Conservation (phyloP, 2,329 filamentous ascomycete species). For the Stachybotrys chartarum region DNA sequence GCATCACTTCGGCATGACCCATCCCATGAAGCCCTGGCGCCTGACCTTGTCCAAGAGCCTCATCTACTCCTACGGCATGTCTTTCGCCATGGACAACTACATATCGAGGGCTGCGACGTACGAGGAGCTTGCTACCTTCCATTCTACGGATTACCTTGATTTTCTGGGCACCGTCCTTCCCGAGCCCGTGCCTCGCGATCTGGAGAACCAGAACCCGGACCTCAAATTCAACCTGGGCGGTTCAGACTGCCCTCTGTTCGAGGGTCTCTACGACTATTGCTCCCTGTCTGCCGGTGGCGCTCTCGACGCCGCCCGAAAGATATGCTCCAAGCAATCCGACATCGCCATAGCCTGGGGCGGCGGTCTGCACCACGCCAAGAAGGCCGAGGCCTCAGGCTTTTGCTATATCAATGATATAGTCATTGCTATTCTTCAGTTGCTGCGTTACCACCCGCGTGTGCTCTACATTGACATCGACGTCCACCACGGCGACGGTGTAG, state of each 20-base stretch:
- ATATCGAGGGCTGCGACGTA: conserved; percentile 75
- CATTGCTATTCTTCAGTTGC: conserved; percentile 79
- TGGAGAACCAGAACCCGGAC: conserved; percentile 56
- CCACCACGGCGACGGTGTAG: conserved; percentile 84
- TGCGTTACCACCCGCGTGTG: conserved; percentile 75
- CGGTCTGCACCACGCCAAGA: conserved; percentile 93
- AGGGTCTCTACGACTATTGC: conserved; percentile 92
- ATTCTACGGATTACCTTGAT: conserved; percentile 82
- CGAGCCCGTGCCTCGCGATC: conserved; percentile 54
- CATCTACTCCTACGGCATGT: conserved; percentile 90
- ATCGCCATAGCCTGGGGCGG: conserved; percentile 98
- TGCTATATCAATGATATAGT: conserved; percentile 99
- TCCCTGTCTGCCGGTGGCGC: conserved; percentile 88
- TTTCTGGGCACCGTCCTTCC: conserved; percentile 71
- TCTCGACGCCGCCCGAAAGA: conserved; percentile 82
- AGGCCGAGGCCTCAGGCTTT: conserved; percentile 87
- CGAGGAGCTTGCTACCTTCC: conserved; percentile 82
- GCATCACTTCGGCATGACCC: conserved; percentile 93
- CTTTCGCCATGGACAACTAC: conserved; percentile 94
- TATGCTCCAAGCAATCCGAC: conserved; percentile 79
- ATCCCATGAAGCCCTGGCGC: conserved; percentile 99
- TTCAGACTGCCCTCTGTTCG: conserved; percentile 93
- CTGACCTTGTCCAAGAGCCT: conserved; percentile 92
- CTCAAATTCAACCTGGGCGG: conserved; percentile 79
- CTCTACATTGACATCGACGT: conserved; percentile 94